Percentiles rank a stretch among this genome's conserved stretches.
Conservation (phyloP, 2,329 filamentous ascomycete genomes). For the Aspergillus udagawae region DNA sequence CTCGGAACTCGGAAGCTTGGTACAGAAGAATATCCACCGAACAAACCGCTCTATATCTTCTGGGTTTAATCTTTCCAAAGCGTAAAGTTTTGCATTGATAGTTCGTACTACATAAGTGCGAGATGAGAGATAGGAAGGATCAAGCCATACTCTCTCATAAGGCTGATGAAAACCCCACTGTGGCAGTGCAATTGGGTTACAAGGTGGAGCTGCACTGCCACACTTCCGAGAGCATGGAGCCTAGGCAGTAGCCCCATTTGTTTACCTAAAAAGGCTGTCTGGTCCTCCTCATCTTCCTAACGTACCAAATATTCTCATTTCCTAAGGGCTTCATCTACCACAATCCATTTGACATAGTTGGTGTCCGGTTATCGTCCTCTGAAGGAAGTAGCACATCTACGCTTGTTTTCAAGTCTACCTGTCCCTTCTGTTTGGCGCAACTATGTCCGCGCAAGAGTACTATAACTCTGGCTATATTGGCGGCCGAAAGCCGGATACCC, state of each 20-base stretch:
- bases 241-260: not conserved
- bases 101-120: not conserved
- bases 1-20: not conserved
- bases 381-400: too few relatives aligned
- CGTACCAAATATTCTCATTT: not conserved
- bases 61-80: not conserved
- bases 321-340: not conserved
- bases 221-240: not conserved
- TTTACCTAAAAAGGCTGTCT: not conserved
- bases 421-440: not conserved
- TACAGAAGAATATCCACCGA: not conserved
- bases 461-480: not conserved
- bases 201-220: not conserved
- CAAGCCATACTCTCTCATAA: not conserved
- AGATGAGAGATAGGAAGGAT: not conserved
- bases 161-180: not conserved
- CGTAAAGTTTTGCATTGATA: not conserved
- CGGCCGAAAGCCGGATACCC: not conserved
- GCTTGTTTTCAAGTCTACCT: too few relatives aligned
- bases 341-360: not conserved
- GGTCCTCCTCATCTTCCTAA: not conserved
- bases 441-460: not conserved
- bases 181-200: not conserved
- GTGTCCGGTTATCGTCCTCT: too few relatives aligned
- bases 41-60: not conserved